phyloP scores from a whole-genome alignment of 1,284 basidiomycete genomes.

The Taiwanofungus camphoratus region DNA sequence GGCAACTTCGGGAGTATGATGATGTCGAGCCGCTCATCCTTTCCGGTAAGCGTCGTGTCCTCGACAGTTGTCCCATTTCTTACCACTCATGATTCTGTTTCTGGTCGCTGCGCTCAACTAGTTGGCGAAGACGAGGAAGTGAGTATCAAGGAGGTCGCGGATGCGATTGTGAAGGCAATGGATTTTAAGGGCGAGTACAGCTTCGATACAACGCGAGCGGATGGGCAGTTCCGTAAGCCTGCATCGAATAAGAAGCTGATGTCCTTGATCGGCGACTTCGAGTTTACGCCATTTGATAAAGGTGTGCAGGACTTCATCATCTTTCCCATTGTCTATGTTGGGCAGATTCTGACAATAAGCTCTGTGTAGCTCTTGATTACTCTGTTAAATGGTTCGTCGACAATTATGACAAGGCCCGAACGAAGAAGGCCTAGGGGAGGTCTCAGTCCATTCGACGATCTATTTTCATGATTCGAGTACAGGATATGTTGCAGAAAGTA shows the following conservation, averaged over 20 bases:
- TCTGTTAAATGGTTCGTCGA: conserved; percentile 21
- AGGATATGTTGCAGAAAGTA: no score
- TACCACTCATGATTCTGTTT: neutral
- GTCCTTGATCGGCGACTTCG: conserved; percentile 62
- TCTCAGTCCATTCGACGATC: no score
- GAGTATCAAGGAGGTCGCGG: conserved; percentile 79
- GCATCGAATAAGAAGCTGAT: conserved; percentile 86
- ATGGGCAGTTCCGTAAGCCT: conserved; percentile 90
- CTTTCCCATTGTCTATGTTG: conserved; percentile 15
- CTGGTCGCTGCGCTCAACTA: conserved; percentile 26
- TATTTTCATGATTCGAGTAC: no score
- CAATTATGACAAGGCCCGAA: conserved; percentile 21
- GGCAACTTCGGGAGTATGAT: conserved; percentile 84
- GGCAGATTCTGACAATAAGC: conserved; percentile 24
- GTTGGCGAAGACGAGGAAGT: conserved; percentile 89
- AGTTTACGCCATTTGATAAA: conserved; percentile 81
- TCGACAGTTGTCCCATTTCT: neutral
- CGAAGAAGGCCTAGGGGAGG: no score
- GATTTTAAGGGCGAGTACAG: conserved; percentile 69
- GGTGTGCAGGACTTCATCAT: conserved; percentile 38
- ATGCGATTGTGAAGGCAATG: conserved; percentile 77
- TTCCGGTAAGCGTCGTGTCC: conserved; percentile 44
- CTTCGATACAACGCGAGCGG: conserved; percentile 65
- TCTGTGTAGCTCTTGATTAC: conserved; percentile 17
- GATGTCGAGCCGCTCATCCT: conserved; percentile 87